phyloP scores from a whole-genome alignment of 2,329 filamentous ascomycete genomes.

The Fusarium sp. region DNA sequence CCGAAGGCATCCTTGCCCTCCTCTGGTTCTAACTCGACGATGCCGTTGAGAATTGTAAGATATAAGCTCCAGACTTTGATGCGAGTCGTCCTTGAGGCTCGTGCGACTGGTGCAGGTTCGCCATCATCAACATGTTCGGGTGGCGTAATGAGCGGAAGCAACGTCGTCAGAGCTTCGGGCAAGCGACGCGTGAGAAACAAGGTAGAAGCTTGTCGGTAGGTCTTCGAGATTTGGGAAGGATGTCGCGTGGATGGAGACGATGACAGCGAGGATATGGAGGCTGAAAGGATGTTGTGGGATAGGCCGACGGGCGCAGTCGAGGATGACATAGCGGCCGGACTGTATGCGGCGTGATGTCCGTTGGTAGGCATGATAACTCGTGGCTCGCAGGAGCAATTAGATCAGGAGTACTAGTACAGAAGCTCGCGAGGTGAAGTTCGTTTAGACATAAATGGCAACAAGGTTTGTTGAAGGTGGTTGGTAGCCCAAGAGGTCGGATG shows the following conservation, averaged over 20 bases:
- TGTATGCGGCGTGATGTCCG: constrained; percentile 61
- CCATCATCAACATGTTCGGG: constrained; percentile 64
- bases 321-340: constrained; percentile 59
- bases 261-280: constrained; percentile 79
- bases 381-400: constrained; percentile 4
- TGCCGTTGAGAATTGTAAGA: constrained; percentile 90
- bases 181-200: constrained; percentile 95
- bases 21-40: constrained; percentile 89
- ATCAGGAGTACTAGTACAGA: constrained; percentile 12
- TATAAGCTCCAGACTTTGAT: constrained; percentile 99
- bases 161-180: constrained; percentile 87
- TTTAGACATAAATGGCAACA: constrained; percentile 37
- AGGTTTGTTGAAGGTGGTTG: constrained; percentile 16
- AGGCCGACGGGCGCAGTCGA: constrained; percentile 58
- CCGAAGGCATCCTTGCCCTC: constrained; percentile 94
- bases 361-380: constrained; percentile 60
- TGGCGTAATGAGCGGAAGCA: constrained; percentile 84
- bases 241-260: constrained; percentile 74
- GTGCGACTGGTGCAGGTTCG: constrained; percentile 81
- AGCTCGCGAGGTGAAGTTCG: constrained; percentile 17
- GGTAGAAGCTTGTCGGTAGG: constrained; percentile 93
- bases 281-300: constrained; percentile 69
- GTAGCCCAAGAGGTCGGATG: constrained; percentile 16
- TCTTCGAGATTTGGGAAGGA: constrained; percentile 85
- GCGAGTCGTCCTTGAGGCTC: constrained; percentile 84